Evolutionary conservation across 345 rosid species (phyloP), one percentile per base, ranked within the genome.

Genomic region (Gossypium bickii): DNA sequence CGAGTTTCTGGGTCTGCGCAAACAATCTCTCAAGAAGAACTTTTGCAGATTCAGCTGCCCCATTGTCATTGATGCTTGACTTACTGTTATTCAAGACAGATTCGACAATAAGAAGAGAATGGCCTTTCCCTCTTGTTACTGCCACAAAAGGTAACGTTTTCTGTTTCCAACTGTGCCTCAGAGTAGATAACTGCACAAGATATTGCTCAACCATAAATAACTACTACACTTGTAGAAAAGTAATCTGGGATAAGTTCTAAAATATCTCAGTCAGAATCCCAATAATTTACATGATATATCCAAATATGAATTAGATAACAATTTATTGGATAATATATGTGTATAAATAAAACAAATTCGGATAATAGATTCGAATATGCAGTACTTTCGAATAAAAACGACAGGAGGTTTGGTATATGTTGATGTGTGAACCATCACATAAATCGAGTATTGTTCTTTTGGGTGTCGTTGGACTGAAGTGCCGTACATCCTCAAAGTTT

Each of bases 11-110:
- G 0, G 91, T 82, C 87, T 76, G 88, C 13, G 81, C 83, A 76
- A 92, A 94, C 78, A 92, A 79, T 61, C 89, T 89, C 80, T 92
- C 92, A 6, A 92, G 83, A 59, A 89, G 86, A 75, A 83, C 25
- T 72, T 86, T 84, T 0, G 94, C 76, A 71, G 93, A 83, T 73
- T 85, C 89, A 61, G 78, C 71, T 0, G 86, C 79, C 44, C 89
- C 92, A 78, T 87, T 81, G 15, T 78, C 91, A 74, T 78, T 85
- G 71, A 84, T 41, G 74, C 79, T 83, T 0, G 83, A 77, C 67
- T 82, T 82, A 70, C 80, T 72, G 58, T 82, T 78, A 73, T 83
- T 80, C 56, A 82, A 73, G 38, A 83, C 80, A 48, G 97, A 80
- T 45, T 76, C 85, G 16, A 81, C 79, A 74, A 55, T 59, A 43